Evolutionary conservation across 257 asterid genomes (phyloP).

Genomic region (Scutellaria barbata): DNA sequence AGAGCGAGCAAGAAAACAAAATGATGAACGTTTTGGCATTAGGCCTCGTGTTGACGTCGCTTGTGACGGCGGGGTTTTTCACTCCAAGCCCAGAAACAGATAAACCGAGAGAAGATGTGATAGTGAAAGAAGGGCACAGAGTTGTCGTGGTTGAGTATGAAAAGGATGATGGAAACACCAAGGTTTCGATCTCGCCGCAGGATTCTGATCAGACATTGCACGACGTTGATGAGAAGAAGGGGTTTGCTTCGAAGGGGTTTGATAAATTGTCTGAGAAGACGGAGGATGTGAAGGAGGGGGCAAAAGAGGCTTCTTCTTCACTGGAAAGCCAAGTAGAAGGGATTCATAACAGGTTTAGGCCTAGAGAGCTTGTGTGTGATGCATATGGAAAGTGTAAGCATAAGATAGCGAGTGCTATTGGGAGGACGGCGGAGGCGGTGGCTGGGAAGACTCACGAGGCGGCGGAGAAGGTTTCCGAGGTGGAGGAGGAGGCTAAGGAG

Average conservation of each 20-base stretch:
- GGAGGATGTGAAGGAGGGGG: slow-evolving; percentile 22
- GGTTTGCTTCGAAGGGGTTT: neutral
- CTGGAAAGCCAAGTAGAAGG: slow-evolving; percentile 29
- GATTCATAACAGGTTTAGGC: slow-evolving; percentile 19
- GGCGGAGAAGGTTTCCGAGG: slow-evolving; percentile 32
- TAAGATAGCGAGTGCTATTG: slow-evolving; percentile 46
- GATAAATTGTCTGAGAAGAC: slow-evolving; percentile 33
- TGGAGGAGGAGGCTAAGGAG: slow-evolving; percentile 31
- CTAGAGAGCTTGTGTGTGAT: slow-evolving; percentile 64
- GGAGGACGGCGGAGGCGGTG: slow-evolving; percentile 43
- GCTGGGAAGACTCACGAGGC: slow-evolving; percentile 21
- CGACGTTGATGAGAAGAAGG: neutral
- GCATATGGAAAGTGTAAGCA: slow-evolving; percentile 58
- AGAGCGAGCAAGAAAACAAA: neutral
- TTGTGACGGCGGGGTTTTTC: slow-evolving; percentile 54
- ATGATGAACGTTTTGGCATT: slow-evolving; percentile 62
- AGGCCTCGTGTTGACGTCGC: slow-evolving; percentile 53
- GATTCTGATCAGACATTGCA: slow-evolving; percentile 29
- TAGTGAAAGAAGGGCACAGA: slow-evolving; percentile 59
- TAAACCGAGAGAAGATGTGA: slow-evolving; percentile 39
- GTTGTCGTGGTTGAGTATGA: slow-evolving; percentile 66
- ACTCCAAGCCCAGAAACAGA: slow-evolving; percentile 47
- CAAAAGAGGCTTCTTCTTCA: slow-evolving; percentile 16
- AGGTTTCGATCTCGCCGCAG: slow-evolving; percentile 59
- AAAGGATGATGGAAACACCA: slow-evolving; percentile 52